phyloP scores from a whole-genome alignment of 179 eudicot species.

The Silene noctiflora region DNA sequence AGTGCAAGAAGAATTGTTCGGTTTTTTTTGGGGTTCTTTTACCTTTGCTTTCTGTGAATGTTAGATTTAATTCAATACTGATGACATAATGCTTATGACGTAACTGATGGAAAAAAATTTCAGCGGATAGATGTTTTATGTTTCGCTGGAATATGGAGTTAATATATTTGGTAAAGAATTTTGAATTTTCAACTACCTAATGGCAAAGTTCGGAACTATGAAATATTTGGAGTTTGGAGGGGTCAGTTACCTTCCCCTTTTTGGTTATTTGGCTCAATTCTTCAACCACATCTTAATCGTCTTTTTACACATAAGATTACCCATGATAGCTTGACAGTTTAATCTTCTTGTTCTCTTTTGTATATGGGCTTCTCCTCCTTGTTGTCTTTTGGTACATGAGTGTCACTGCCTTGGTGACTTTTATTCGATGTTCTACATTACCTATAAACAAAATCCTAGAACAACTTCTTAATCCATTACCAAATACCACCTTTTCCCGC shows the following conservation, averaged over 20 bases:
- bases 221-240: not conserved
- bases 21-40: not conserved
- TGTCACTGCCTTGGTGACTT: not conserved
- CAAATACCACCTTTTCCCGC: no score
- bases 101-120: not conserved
- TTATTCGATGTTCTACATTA: not conserved
- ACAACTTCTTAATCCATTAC: not conserved
- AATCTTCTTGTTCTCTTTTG: constrained; percentile 1
- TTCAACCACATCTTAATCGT: not conserved
- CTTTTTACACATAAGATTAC: not conserved
- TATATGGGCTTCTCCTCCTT: not conserved
- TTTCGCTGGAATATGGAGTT: not conserved
- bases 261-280: not conserved
- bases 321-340: not conserved
- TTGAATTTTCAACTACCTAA: not conserved
- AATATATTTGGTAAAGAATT: not conserved
- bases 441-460: not conserved
- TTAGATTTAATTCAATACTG: no score
- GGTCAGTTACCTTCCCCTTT: not conserved
- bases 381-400: not conserved
- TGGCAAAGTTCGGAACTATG: not conserved
- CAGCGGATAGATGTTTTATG: not conserved
- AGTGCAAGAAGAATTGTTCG: not conserved
- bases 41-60: no score
- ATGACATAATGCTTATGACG: not conserved